phyloP scores from a whole-genome alignment of 768 basidiomycete genomes.

The Asterophora parasitica region DNA sequence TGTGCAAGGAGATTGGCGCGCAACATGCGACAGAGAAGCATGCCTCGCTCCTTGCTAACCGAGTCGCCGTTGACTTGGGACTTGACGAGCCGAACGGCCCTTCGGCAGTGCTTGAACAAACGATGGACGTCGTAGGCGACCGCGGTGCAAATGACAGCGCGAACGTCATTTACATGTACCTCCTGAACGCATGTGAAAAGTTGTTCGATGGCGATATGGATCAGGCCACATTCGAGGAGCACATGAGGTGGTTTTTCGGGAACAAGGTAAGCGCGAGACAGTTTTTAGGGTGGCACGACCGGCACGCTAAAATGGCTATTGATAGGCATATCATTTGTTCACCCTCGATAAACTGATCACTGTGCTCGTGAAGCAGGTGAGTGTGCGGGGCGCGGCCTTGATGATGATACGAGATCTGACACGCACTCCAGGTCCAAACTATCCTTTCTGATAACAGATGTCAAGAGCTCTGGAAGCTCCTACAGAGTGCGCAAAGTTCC shows the following conservation, averaged over 20 bases:
- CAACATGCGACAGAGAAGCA: slow-evolving; percentile 66
- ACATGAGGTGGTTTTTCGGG: slow-evolving; percentile 92
- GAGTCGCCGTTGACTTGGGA: slow-evolving; percentile 78
- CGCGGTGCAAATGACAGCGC: slow-evolving; percentile 40
- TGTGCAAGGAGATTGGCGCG: slow-evolving; percentile 79
- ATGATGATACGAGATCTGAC: not conserved
- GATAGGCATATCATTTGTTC: slow-evolving; percentile 85
- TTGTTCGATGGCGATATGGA: slow-evolving; percentile 93
- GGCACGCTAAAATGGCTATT: slow-evolving; percentile 22
- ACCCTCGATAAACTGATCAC: slow-evolving; percentile 91
- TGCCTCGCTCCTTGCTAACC: slow-evolving; percentile 65
- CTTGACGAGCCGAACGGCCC: slow-evolving; percentile 81
- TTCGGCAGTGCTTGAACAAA: slow-evolving; percentile 61
- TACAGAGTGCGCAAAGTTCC: slow-evolving; percentile 57
- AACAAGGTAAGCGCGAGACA: slow-evolving; percentile 54
- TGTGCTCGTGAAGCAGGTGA: slow-evolving; percentile 87
- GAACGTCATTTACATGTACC: slow-evolving; percentile 81
- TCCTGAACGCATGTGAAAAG: slow-evolving; percentile 88
- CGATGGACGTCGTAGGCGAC: slow-evolving; percentile 55
- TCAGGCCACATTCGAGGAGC: slow-evolving; percentile 89
- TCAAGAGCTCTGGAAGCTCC: slow-evolving; percentile 76
- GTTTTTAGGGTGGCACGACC: slow-evolving; percentile 5
- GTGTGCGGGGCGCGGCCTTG: slow-evolving; percentile 6
- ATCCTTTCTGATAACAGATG: slow-evolving; percentile 81
- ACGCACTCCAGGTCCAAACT: slow-evolving; percentile 65